Percentiles rank a stretch among this genome's conserved stretches.
Conservation (phyloP, 495 filamentous ascomycete genomes). For the Cryomyces antarcticus region DNA sequence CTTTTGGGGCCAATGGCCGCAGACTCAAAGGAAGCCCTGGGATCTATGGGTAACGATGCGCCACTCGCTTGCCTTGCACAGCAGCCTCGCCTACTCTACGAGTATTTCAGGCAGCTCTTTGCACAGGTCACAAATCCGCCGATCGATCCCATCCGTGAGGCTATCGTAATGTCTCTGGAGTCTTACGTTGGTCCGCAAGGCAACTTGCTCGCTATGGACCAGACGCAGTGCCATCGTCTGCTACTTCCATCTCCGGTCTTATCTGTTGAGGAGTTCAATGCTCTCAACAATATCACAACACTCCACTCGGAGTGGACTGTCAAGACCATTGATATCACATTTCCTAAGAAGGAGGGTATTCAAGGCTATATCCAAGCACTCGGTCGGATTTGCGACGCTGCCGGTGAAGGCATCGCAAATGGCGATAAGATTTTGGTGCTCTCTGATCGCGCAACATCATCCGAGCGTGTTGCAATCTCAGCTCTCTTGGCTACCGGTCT, state of each 20-base stretch:
- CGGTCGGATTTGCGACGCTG: conserved; percentile 72
- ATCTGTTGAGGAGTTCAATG: conserved; percentile 81
- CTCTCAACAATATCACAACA: conserved; percentile 56
- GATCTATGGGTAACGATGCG: conserved; percentile 98
- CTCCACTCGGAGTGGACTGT: conserved; percentile 74
- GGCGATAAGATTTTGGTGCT: conserved; percentile 77
- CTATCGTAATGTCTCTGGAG: conserved; percentile 96
- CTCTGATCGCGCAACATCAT: conserved; percentile 73
- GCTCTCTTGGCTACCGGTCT: conserved; percentile 79
- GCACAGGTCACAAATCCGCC: conserved; percentile 98
- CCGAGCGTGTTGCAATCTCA: conserved; percentile 72
- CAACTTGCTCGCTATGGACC: conserved; percentile 88
- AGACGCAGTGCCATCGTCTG: conserved; percentile 71
- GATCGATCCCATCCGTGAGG: conserved; percentile 95
- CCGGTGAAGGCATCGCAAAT: conserved; percentile 66
- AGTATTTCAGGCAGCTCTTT: conserved; percentile 98
- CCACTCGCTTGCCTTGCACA: conserved; percentile 81
- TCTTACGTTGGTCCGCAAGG: conserved; percentile 97
- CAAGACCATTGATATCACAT: conserved; percentile 88
- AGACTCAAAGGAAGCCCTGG: conserved; percentile 97
- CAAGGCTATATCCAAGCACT: conserved; percentile 76
- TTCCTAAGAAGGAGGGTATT: conserved; percentile 71
- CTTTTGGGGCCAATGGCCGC: conserved; percentile 93
- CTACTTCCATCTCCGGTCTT: conserved; percentile 81
- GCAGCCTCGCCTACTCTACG: conserved; percentile 78